Base-by-base conservation (phyloP, 208 protist species). In the Leishmania major region DNA sequence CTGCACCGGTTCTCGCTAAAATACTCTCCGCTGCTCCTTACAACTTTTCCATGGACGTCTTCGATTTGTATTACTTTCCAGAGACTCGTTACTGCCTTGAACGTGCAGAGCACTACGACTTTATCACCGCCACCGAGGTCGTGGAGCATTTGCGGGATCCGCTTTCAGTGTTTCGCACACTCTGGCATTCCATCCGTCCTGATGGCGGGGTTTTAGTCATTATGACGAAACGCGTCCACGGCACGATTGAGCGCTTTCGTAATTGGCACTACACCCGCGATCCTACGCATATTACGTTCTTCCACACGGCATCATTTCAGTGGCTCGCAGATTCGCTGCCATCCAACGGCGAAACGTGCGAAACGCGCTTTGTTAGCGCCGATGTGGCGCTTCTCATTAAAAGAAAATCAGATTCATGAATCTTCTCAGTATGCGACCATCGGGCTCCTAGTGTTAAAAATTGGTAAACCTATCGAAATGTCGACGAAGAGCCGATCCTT, bases 211-310 rank as follows among this genome's bases (percentile, higher is more conserved):
- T 87, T 40, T 75, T 93, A 10, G 83, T 91, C 2, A 80, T 93
- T 3, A 91, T 93, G 90, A 93, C 90, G 10, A 90, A 91, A 31
- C 80, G 88, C 8, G 88, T 88, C 1, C 84, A 83, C 5, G 88
- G 85, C 1, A 83, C 82, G 2, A 70, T 92, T 8, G 90, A 87
- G 15, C 78, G 77, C 40, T 93, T 93, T 64, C 66, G 78, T 37
- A 87, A 87, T 45, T 93, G 90, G 90, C 90, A 93, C 64, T 93
- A 93, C 80, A 91, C 88, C 55, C 83, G 88, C 0, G 90, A 93
- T 62, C 87, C 83, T 0, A 91, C 90, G 1, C 90, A 93, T 78
- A 89, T 93, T 25, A 85, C 74, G 1, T 93, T 92, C 70, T 91
- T 91, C 43, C 71, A 79, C 17, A 81, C 80, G 11, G 60, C 74